Evolutionary conservation across 2,329 filamentous ascomycete genomes (phyloP).

Genomic region (Epichloe coenophiala): DNA sequence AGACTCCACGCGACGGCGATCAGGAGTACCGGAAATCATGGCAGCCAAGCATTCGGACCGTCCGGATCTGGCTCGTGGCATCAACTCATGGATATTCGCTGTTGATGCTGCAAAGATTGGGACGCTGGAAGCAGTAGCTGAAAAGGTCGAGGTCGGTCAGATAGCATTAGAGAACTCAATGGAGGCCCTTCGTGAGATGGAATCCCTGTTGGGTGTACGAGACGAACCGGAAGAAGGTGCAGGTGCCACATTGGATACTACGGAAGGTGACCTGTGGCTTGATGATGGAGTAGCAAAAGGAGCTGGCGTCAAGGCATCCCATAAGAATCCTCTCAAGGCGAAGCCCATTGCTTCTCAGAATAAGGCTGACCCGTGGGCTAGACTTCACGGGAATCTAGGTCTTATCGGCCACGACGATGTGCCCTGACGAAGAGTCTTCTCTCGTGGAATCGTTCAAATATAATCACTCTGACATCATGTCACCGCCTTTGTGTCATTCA

Average conservation of each 20-base stretch:
- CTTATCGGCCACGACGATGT: conserved; percentile 28
- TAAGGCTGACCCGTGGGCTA: conserved; percentile 32
- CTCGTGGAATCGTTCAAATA: neutral
- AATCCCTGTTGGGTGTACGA: conserved; percentile 30
- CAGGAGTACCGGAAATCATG: conserved; percentile 31
- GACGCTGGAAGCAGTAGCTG: conserved; percentile 43
- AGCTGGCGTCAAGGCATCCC: neutral
- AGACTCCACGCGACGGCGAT: conserved; percentile 18
- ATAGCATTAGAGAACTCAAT: conserved; percentile 40
- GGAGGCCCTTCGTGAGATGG: conserved; percentile 33
- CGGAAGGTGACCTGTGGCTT: conserved; percentile 23
- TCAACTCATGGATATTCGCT: conserved; percentile 46
- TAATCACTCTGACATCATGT: neutral
- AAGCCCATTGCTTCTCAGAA: conserved; percentile 9
- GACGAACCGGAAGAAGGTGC: conserved; percentile 11
- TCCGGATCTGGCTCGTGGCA: conserved; percentile 26
- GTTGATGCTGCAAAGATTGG: conserved; percentile 46
- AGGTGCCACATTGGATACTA: conserved; percentile 10
- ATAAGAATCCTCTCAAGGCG: conserved; percentile 6
- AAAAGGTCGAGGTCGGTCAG: conserved; percentile 46
- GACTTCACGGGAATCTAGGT: conserved; percentile 39
- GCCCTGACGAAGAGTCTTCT: neutral
- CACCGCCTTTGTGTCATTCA: neutral
- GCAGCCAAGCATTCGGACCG: conserved; percentile 22
- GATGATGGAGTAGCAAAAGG: conserved; percentile 13